phyloP scores from a whole-genome alignment of 139 green algal species.

The Trebouxia sp. region DNA sequence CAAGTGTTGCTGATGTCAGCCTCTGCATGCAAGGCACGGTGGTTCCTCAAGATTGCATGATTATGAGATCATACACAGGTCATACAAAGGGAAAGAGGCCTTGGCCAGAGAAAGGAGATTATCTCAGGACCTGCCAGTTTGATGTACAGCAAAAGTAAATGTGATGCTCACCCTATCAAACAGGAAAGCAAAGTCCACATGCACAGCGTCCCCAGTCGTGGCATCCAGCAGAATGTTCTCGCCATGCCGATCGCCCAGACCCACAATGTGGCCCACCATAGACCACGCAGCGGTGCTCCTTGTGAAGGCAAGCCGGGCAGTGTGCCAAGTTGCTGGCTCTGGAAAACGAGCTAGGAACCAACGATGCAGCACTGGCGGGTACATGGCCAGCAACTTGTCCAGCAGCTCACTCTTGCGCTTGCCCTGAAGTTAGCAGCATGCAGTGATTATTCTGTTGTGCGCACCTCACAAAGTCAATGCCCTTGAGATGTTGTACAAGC shows the following conservation, averaged over 20 bases:
- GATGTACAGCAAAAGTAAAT: too few species aligned
- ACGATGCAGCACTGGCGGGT: constrained; percentile 85
- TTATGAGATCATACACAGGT: too few species aligned
- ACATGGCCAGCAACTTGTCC: constrained; percentile 65
- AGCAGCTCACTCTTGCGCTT: constrained; percentile 49
- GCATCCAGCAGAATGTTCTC: constrained; percentile 96
- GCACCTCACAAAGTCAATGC: too few species aligned
- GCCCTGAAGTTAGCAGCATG: constrained; percentile 24
- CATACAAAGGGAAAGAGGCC: too few species aligned
- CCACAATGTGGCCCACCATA: constrained; percentile 78
- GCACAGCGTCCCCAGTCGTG: constrained; percentile 61
- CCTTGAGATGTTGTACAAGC: neutral
- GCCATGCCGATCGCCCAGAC: constrained; percentile 88
- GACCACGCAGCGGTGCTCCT: constrained; percentile 74
- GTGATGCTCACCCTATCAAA: constrained; percentile 76
- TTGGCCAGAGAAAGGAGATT: too few species aligned
- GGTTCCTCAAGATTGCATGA: too few species aligned
- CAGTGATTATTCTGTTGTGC: too few species aligned
- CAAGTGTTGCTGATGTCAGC: too few species aligned
- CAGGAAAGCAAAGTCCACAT: constrained; percentile 96
- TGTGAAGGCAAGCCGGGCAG: constrained; percentile 76
- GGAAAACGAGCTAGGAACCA: constrained; percentile 79
- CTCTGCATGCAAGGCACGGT: too few species aligned
- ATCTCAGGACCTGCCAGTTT: too few species aligned
- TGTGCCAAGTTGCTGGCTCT: constrained; percentile 87